These are phyloP conservation scores for Leccinum huronense DNA, from an alignment of 1,284 basidiomycete genomes.

Conservation along the genomic window DNA sequence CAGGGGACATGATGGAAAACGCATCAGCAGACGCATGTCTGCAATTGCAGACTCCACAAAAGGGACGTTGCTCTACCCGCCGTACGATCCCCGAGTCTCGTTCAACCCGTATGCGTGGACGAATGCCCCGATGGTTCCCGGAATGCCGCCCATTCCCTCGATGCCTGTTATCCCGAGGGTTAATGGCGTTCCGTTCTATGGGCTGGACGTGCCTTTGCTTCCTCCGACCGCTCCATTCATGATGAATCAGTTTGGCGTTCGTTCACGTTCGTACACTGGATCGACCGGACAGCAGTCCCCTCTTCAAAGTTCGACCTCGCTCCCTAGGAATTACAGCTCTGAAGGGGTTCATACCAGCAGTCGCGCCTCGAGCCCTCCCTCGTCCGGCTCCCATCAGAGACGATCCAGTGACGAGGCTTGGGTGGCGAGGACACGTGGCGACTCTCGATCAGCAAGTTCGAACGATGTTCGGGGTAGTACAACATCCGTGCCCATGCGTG, in stretches of 20 bases:
- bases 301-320: constrained; percentile 21
- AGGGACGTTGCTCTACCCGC: constrained; percentile 35
- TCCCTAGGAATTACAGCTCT: constrained; percentile 28
- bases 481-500: constrained; percentile 11
- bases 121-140: constrained; percentile 29
- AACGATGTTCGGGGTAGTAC: constrained; percentile 20
- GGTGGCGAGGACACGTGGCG: constrained; percentile 12
- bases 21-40: constrained; percentile 45
- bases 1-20: constrained; percentile 40
- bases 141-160: constrained; percentile 31
- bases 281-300: constrained; percentile 25
- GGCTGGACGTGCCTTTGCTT: constrained; percentile 60
- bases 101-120: constrained; percentile 41
- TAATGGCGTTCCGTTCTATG: constrained; percentile 37
- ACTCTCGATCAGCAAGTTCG: constrained; percentile 21
- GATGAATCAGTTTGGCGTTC: constrained; percentile 51
- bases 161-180: constrained; percentile 31
- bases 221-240: constrained; percentile 76
- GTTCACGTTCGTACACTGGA: constrained; percentile 24
- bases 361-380: constrained; percentile 22
- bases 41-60: constrained; percentile 40
- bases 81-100: constrained; percentile 35
- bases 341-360: constrained; percentile 22
- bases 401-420: constrained; percentile 34
- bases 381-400: constrained; percentile 29